Evolutionary conservation across 2,329 filamentous ascomycete species (phyloP), one percentile per base, ranked within the genome.

Genomic region (Colletotrichum kahawae): DNA sequence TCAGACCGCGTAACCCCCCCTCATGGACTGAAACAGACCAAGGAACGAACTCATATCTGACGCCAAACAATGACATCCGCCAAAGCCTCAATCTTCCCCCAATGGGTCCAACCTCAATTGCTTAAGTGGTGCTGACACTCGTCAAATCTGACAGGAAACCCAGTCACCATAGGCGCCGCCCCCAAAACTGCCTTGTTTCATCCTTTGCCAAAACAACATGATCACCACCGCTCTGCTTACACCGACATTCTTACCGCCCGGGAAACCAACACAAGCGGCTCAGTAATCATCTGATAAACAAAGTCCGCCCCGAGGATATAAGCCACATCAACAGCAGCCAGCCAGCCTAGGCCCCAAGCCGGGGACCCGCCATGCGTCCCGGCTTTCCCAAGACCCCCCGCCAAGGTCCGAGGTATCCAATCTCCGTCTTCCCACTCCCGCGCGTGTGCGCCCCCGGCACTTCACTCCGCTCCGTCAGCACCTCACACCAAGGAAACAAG

Each of bases 31-130:
- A 51, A 51, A 51, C 43, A 51, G 43, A 0, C 43, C 43, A 51
- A 51, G 43, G n/a, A 51, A 51, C n/a, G 43, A 51, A 51, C 43
- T 24, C 43, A 51, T 51, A 51, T 21, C n/a, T 51, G n/a, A 51
- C 1, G 43, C 43, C 12, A 51, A 51, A 51, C 43, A 0, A 51
- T 13, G 0, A 51, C 43, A 51, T 21, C n/a, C 43, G n/a, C 10
- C 43, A 7, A 48, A 4, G 43, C 43, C 0, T 48, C n/a, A 21
- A 21, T 48, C 43, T 21, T 21, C 7, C 5, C 1, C 38, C 18
- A 6, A 10, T 2, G 43, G 6, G 21, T 51, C n/a, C 0, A 51
- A 0, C 0, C 38, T 48, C 0, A 51, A 7, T 7, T 51, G 43
- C 43, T 51, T 51, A 21, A 51, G 10, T 13, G 43, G n/a, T 21